Evolutionary conservation across 306 rosid genomes (phyloP).

Genomic region (Rosa multiflora): DNA sequence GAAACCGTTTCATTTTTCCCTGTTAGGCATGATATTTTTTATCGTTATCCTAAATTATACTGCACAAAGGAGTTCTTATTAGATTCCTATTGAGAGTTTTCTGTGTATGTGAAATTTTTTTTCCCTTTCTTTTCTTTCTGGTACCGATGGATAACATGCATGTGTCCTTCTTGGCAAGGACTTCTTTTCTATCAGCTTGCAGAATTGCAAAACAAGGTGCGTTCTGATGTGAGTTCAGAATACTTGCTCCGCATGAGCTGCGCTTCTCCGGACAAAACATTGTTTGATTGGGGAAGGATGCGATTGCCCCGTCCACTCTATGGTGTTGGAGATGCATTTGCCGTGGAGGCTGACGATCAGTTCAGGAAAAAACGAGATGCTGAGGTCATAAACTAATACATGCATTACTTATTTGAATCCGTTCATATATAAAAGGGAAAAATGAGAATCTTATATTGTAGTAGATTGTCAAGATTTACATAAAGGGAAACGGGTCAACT

Average conservation of each 20-base stretch:
- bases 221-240: constrained; percentile 86
- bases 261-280: constrained; percentile 77
- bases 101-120: not conserved
- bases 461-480: constrained; percentile 5
- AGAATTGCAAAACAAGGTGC: constrained; percentile 84
- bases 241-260: constrained; percentile 75
- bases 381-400: constrained; percentile 54
- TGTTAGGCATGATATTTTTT: constrained; percentile 6
- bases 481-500: not conserved
- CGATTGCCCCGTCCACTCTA: constrained; percentile 77
- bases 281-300: constrained; percentile 98
- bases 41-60: constrained; percentile 13
- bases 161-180: constrained; percentile 65
- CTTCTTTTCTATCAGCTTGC: constrained; percentile 72
- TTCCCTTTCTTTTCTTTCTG: constrained; percentile 14
- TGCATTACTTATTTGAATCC: constrained; percentile 13
- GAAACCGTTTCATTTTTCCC: constrained; percentile 13
- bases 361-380: constrained; percentile 84
- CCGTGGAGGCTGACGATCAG: constrained; percentile 90
- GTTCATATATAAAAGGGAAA: not conserved
- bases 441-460: not conserved
- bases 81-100: constrained; percentile 24
- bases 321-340: constrained; percentile 98
- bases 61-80: constrained; percentile 24
- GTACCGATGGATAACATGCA: constrained; percentile 53